Evolutionary conservation across 2,329 filamentous ascomycete species (phyloP).

Genomic region (Teratosphaeria destructans): DNA sequence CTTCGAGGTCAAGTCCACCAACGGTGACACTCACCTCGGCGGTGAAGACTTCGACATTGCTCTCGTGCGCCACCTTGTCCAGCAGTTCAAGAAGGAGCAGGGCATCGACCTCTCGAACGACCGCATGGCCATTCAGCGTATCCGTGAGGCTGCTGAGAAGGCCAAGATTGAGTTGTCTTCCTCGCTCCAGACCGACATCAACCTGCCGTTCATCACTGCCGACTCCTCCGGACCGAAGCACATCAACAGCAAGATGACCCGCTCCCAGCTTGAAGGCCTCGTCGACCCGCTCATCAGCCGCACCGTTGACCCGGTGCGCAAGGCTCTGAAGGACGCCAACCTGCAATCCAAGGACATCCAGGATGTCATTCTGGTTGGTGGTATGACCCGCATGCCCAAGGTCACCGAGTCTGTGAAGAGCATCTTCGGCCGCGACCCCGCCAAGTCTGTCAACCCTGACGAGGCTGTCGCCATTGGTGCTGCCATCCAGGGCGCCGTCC

Average conservation of each 20-base stretch:
- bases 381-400: constrained; percentile 99
- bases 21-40: constrained; percentile 96
- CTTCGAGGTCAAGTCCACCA: constrained; percentile 98
- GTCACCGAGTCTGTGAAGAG: constrained; percentile 90
- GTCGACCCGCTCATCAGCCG: constrained; percentile 79
- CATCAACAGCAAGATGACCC: constrained; percentile 91
- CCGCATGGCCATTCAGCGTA: constrained; percentile 98
- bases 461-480: constrained; percentile 97
- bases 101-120: constrained; percentile 81
- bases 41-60: constrained; percentile 97
- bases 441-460: constrained; percentile 97
- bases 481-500: constrained; percentile 91
- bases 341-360: constrained; percentile 89
- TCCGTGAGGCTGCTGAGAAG: constrained; percentile 97
- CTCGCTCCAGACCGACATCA: constrained; percentile 91
- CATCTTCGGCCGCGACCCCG: constrained; percentile 91
- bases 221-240: constrained; percentile 94
- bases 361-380: constrained; percentile 95
- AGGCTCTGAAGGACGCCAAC: constrained; percentile 91
- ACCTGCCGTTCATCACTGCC: constrained; percentile 96
- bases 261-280: constrained; percentile 84
- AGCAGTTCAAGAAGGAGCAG: constrained; percentile 94
- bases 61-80: constrained; percentile 84
- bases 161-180: constrained; percentile 98
- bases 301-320: constrained; percentile 87